Evolutionary conservation across 2,329 filamentous ascomycete species (phyloP).

Genomic region (Sphaerulina vaccinii): DNA sequence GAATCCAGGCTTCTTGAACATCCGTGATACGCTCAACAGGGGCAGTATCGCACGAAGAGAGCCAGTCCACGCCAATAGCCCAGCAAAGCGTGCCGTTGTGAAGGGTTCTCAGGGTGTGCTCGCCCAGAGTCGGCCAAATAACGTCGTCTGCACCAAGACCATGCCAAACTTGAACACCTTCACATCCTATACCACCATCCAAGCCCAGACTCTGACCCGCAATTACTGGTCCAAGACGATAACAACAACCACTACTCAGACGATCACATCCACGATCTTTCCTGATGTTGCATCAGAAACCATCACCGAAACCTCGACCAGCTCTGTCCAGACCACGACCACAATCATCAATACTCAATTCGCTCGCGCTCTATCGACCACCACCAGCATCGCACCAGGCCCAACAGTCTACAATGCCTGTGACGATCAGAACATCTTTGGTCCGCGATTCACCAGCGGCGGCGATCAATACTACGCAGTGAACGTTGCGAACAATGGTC

Average conservation of each 20-base stretch:
- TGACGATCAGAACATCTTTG: conserved; percentile 7
- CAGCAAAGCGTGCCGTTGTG: conserved; percentile 4
- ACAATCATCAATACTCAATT: conserved; percentile 3
- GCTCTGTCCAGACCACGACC: conserved; percentile 12
- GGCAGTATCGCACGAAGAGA: background rate
- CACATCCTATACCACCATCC: conserved; percentile 1
- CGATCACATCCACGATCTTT: background rate
- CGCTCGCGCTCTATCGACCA: background rate
- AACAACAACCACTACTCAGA: background rate
- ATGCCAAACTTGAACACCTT: background rate
- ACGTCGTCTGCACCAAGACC: conserved; percentile 5
- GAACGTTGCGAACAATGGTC: conserved; percentile 13
- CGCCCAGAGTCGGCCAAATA: conserved; percentile 8
- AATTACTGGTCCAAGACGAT: background rate
- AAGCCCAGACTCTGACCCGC: background rate
- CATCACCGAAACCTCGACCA: background rate
- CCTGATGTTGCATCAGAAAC: background rate
- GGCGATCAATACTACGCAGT: conserved; percentile 2
- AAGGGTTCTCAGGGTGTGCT: conserved; percentile 5
- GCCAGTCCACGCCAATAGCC: background rate
- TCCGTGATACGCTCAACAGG: conserved; percentile 1
- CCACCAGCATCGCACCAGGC: conserved; percentile 6
- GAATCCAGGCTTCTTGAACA: background rate
- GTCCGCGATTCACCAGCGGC: background rate
- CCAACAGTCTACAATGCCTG: conserved; percentile 10